Conservation (phyloP, 2,329 filamentous ascomycete species). For the Colletotrichum sp. region DNA sequence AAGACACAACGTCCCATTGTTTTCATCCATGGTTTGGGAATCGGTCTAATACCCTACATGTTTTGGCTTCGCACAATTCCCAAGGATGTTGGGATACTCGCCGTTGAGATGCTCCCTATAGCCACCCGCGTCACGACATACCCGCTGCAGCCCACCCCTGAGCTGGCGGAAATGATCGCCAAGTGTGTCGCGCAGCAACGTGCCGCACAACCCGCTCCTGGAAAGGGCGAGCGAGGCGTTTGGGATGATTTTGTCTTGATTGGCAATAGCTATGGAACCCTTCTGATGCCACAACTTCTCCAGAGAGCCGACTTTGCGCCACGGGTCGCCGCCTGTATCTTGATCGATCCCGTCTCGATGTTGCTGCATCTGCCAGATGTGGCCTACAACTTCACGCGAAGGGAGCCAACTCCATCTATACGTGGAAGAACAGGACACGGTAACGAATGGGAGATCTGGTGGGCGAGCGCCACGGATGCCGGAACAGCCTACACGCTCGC, state of each 20-base stretch:
- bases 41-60: constrained; percentile 58
- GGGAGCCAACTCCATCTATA: constrained; percentile 41
- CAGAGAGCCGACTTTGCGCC: constrained; percentile 37
- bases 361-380: constrained; percentile 67
- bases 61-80: constrained; percentile 44
- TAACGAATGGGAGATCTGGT: constrained; percentile 73
- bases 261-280: constrained; percentile 62
- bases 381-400: constrained; percentile 62
- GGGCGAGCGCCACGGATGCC: constrained; percentile 74
- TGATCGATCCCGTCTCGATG: constrained; percentile 66
- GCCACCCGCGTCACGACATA: constrained; percentile 60
- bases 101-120: constrained; percentile 63
- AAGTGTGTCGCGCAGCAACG: constrained; percentile 15
- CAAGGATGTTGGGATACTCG: constrained; percentile 62
- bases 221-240: not conserved
- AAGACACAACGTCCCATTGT: constrained; percentile 60
- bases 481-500: constrained; percentile 69
- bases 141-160: constrained; percentile 37
- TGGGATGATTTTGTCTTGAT: constrained; percentile 62
- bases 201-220: not conserved
- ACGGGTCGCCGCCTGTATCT: constrained; percentile 52
- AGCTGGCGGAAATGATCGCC: constrained; percentile 6
- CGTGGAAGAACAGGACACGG: constrained; percentile 41
- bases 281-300: constrained; percentile 61
- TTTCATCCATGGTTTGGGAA: constrained; percentile 68